Evolutionary conservation across 2,329 filamentous ascomycete species (phyloP).

Genomic region (Byssoonygena ceratinophila): DNA sequence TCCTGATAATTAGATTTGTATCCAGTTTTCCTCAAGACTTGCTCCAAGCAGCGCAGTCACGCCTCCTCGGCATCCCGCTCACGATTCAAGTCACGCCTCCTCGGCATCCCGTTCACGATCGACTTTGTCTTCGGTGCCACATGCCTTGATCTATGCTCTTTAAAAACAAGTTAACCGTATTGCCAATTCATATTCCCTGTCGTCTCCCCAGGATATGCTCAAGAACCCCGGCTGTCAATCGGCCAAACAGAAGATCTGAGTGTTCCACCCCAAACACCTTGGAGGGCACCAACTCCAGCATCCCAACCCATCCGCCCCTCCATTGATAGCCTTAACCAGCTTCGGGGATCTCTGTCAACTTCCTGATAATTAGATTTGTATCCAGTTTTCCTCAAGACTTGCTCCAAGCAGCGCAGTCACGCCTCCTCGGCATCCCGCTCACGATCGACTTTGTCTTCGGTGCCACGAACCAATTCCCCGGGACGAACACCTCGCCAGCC

Average conservation of each 20-base stretch:
- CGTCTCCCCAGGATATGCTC: not conserved
- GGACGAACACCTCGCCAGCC: constrained; percentile 2
- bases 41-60: not conserved
- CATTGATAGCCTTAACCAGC: not conserved
- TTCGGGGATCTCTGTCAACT: not conserved
- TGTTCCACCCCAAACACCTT: constrained; percentile 4
- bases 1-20: not conserved
- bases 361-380: not conserved
- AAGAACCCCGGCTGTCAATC: constrained; percentile 6
- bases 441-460: too few relatives aligned
- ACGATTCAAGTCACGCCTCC: not conserved
- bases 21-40: not conserved
- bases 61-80: constrained; percentile 1
- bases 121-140: too few relatives aligned
- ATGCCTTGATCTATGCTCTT: not conserved
- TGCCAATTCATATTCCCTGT: not conserved
- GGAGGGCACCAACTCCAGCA: not conserved
- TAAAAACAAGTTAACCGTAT: constrained; percentile 3
- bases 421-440: too few relatives aligned
- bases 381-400: not conserved
- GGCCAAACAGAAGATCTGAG: constrained; percentile 4
- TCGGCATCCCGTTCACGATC: constrained; percentile 7
- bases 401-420: not conserved
- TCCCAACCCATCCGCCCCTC: not conserved
- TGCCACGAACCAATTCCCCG: constrained; percentile 11